Evolutionary conservation across 306 rosid genomes (phyloP).

Genomic region (Gillenia trifoliata): DNA sequence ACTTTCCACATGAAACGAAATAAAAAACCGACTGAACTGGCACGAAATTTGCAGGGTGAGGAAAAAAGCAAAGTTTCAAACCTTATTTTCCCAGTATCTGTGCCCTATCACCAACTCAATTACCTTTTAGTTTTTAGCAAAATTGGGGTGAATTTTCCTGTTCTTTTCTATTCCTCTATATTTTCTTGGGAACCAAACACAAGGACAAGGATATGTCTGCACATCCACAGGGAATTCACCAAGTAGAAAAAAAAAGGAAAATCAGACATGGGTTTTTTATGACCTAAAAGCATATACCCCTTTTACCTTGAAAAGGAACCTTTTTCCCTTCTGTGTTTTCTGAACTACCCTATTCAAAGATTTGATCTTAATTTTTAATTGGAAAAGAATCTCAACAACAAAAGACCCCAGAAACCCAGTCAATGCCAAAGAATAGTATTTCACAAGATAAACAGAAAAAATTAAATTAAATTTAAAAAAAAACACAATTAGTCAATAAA

Average conservation of each 20-base stretch:
- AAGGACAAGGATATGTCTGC: conserved; percentile 21
- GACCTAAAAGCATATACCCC: conserved; percentile 39
- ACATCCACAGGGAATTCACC: conserved; percentile 25
- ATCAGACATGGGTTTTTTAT: conserved; percentile 16
- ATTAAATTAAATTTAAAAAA: neutral
- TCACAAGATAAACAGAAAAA: neutral
- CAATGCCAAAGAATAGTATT: conserved; percentile 11
- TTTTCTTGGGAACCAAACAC: conserved; percentile 44
- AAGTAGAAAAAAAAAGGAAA: conserved; percentile 18
- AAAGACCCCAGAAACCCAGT: conserved; percentile 33
- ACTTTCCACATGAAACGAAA: neutral
- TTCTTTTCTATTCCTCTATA: conserved; percentile 27
- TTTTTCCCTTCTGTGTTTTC: conserved; percentile 28
- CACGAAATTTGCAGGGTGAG: neutral
- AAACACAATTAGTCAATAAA: conserved; percentile 4
- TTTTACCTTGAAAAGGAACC: conserved; percentile 36
- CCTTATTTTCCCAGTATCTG: neutral
- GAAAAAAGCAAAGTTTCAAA: conserved; percentile 8
- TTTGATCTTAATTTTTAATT: neutral
- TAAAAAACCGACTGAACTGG: neutral
- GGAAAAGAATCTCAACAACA: conserved; percentile 15
- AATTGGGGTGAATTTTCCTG: conserved; percentile 3
- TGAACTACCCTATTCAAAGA: conserved; percentile 16
- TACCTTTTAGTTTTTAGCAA: neutral
- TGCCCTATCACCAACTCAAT: conserved; percentile 1